Evolutionary conservation across 2,329 filamentous ascomycete genomes (phyloP).

Genomic region (Cladophialophora psammophila): DNA sequence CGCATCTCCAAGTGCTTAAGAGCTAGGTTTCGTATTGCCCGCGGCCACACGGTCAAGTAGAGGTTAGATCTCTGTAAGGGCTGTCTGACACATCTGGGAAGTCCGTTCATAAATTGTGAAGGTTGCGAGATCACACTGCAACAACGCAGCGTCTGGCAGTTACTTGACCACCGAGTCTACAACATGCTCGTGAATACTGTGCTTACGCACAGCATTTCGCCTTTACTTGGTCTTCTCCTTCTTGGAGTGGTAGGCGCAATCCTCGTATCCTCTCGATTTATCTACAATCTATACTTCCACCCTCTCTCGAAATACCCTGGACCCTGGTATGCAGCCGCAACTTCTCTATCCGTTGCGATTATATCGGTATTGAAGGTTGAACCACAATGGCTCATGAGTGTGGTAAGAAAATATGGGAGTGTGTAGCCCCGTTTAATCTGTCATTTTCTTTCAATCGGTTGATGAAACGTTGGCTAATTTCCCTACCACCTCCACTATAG

Average conservation of each 20-base stretch:
- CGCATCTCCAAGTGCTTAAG: background rate
- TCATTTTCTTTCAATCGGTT: background rate
- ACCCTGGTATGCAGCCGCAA: slow-evolving; percentile 6
- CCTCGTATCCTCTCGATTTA: background rate
- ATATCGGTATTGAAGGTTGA: slow-evolving; percentile 11
- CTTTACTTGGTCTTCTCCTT: background rate
- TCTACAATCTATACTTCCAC: slow-evolving; percentile 10
- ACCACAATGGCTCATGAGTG: slow-evolving; percentile 8
- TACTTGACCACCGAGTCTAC: background rate
- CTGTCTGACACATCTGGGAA: background rate
- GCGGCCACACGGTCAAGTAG: background rate
- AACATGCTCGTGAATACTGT: background rate
- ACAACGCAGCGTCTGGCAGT: background rate
- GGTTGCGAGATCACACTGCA: background rate
- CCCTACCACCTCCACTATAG: background rate
- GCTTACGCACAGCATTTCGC: background rate
- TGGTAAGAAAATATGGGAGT: slow-evolving; percentile 14
- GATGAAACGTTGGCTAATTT: background rate
- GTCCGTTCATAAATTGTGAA: background rate
- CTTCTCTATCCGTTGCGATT: background rate
- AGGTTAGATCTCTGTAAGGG: background rate
- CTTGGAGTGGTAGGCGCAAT: background rate
- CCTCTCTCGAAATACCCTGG: slow-evolving; percentile 5
- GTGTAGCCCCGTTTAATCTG: background rate
- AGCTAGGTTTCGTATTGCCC: background rate